Percentiles rank a stretch among this genome's conserved stretches.
Conservation (phyloP, 768 basidiomycete genomes). For the Mycena galopus region DNA sequence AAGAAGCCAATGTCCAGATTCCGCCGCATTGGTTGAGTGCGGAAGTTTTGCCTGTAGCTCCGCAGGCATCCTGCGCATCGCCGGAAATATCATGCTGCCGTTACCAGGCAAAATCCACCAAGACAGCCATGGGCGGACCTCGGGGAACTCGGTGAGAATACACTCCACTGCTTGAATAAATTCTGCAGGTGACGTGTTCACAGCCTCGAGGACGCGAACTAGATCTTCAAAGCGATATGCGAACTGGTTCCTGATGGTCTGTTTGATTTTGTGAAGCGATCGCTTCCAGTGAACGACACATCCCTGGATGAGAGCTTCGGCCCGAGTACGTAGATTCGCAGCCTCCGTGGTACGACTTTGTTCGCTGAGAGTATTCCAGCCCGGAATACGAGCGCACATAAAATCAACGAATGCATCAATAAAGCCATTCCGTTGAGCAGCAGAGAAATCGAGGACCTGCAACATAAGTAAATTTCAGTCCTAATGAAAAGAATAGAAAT, state of each 20-base stretch:
- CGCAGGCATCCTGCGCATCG: slow-evolving; percentile 15
- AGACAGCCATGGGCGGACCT: slow-evolving; percentile 12
- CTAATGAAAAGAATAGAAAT: background rate
- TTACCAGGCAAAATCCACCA: slow-evolving; percentile 29
- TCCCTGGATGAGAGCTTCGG: background rate
- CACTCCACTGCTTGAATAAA: slow-evolving; percentile 6
- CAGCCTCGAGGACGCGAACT: background rate
- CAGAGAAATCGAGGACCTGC: slow-evolving; percentile 20
- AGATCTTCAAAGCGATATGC: slow-evolving; percentile 11
- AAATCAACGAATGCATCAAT: slow-evolving; percentile 5
- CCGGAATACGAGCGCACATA: slow-evolving; percentile 13
- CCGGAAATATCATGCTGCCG: slow-evolving; percentile 25
- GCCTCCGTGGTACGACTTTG: too few relatives aligned
- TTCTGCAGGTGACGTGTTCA: background rate
- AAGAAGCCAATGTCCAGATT: slow-evolving; percentile 3
- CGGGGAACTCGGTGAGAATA: slow-evolving; percentile 7
- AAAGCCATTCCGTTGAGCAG: slow-evolving; percentile 14
- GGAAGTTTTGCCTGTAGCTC: background rate
- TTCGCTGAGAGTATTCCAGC: slow-evolving; percentile 18
- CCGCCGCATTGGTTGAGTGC: too few relatives aligned
- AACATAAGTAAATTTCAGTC: background rate
- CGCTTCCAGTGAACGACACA: slow-evolving; percentile 22
- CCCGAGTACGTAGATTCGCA: background rate
- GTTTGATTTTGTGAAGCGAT: slow-evolving; percentile 15
- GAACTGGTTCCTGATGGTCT: background rate